A percentile compares a stretch with the other conserved stretches of the same genome.
Conservation (phyloP, 2,329 filamentous ascomycete species). For the Colletotrichum navitas region DNA sequence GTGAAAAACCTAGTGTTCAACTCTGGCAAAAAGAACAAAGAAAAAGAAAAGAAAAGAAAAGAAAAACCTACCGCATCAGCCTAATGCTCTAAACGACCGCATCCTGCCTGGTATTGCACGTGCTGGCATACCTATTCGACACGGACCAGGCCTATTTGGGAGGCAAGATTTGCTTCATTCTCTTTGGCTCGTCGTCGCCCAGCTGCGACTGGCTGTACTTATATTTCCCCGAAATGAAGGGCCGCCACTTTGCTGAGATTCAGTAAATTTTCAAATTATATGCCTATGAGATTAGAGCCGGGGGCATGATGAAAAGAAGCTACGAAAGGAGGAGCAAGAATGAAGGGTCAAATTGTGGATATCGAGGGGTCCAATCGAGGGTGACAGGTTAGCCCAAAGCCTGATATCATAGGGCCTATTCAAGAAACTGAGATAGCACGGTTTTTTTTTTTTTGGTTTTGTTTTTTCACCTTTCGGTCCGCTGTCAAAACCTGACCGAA, state of each 20-base stretch:
- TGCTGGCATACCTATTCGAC: conserved; percentile 50
- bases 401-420: conserved; percentile 15
- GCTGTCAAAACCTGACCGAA: conserved; percentile 28
- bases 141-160: conserved; percentile 50
- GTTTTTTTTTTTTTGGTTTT: neutral
- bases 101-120: conserved; percentile 48
- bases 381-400: conserved; percentile 1
- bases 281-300: conserved; percentile 32
- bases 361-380: conserved; percentile 20
- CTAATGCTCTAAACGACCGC: conserved; percentile 49
- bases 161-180: conserved; percentile 51
- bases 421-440: conserved; percentile 39
- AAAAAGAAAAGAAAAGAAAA: too few species aligned
- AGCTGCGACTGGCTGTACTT: conserved; percentile 44
- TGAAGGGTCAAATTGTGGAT: conserved; percentile 33
- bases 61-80: conserved; percentile 51
- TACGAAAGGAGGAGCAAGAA: conserved; percentile 29
- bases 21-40: too few species aligned
- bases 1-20: conserved; percentile 66
- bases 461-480: conserved; percentile 31
- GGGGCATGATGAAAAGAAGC: conserved; percentile 30
- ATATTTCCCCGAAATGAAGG: conserved; percentile 42
- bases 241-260: conserved; percentile 41
- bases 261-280: conserved; percentile 39
- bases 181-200: conserved; percentile 48